These are phyloP conservation scores for Microcyclospora tardicrescens DNA, from an alignment of 2,329 filamentous ascomycete genomes.

Conservation along the genomic window DNA sequence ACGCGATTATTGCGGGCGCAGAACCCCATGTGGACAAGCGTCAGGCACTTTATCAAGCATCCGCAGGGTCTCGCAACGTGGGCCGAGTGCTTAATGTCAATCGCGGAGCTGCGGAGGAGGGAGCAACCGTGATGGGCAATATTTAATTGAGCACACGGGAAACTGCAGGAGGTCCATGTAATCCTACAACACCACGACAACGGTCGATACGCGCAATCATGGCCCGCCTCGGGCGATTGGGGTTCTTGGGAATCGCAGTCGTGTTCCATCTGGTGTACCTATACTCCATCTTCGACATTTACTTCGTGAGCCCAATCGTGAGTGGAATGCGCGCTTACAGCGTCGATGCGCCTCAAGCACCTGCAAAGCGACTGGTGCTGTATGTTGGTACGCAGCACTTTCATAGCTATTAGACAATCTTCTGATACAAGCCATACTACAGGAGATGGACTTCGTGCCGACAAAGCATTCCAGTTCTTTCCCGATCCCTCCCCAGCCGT, in stretches of 20 bases:
- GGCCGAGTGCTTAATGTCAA: no score
- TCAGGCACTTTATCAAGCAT: no score
- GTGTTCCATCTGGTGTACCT: slow-evolving; percentile 91
- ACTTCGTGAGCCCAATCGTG: slow-evolving; percentile 95
- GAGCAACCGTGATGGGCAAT: no score
- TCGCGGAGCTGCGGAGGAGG: no score
- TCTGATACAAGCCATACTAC: slow-evolving; percentile 3
- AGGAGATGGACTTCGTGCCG: slow-evolving; percentile 85
- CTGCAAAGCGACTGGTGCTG: slow-evolving; percentile 79
- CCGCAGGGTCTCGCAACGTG: no score
- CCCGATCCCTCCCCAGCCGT: slow-evolving; percentile 63
- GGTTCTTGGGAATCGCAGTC: slow-evolving; percentile 78
- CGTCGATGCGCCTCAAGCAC: slow-evolving; percentile 55
- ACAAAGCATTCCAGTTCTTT: slow-evolving; percentile 93
- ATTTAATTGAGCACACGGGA: no score
- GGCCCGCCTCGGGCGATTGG: slow-evolving; percentile 53
- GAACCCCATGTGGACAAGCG: no score
- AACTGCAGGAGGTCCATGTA: no score
- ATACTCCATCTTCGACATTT: slow-evolving; percentile 94
- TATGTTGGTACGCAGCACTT: slow-evolving; percentile 57
- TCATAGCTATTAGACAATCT: not conserved
- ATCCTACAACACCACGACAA: no score
- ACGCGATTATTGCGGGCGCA: no score
- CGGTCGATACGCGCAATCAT: slow-evolving; percentile 16
- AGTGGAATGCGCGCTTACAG: slow-evolving; percentile 80